Percentiles rank a stretch among this genome's conserved stretches.
phyloP scores from a whole-genome alignment of 768 basidiomycete genomes.

The Mycena rebaudengoi region DNA sequence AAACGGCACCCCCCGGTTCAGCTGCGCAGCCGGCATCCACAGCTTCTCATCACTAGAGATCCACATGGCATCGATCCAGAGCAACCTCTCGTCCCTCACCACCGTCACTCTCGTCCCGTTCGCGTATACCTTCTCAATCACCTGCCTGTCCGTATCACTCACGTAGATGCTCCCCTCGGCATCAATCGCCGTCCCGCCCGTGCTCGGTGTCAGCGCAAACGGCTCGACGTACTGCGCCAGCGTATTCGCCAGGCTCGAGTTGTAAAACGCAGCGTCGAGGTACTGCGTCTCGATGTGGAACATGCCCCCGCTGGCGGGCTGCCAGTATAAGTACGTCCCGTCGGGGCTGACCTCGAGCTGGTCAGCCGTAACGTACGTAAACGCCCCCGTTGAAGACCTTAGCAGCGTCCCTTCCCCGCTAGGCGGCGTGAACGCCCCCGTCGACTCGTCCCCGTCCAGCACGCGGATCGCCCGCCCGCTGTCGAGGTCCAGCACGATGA shows the following conservation, averaged over 20 bases:
- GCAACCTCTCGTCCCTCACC: constrained; percentile 7
- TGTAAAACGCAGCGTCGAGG: constrained; percentile 7
- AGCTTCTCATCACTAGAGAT: constrained; percentile 6
- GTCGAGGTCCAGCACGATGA: constrained; percentile 7
- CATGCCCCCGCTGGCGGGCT: constrained; percentile 3
- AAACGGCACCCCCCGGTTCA: constrained; percentile 6
- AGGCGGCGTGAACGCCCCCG: constrained; percentile 2
- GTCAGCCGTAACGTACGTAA: not conserved
- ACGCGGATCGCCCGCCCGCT: constrained; percentile 5
- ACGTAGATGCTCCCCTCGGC: constrained; percentile 5
- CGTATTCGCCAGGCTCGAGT: constrained; percentile 7
- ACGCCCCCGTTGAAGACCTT: constrained; percentile 3
- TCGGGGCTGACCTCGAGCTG: constrained; percentile 7
- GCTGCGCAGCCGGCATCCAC: constrained; percentile 7
- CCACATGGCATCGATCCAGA: constrained; percentile 7
- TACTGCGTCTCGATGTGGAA: constrained; percentile 7
- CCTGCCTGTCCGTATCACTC: constrained; percentile 4
- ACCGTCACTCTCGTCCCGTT: constrained; percentile 8
- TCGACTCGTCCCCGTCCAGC: constrained; percentile 5
- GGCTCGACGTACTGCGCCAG: constrained; percentile 5
- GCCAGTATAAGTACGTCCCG: constrained; percentile 2
- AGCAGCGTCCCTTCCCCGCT: constrained; percentile 6
- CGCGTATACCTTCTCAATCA: constrained; percentile 5
- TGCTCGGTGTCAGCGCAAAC: constrained; percentile 6
- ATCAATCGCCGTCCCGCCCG: constrained; percentile 4